phyloP scores from a whole-genome alignment of 2,329 filamentous ascomycete species.

The Meredithiella fracta region DNA sequence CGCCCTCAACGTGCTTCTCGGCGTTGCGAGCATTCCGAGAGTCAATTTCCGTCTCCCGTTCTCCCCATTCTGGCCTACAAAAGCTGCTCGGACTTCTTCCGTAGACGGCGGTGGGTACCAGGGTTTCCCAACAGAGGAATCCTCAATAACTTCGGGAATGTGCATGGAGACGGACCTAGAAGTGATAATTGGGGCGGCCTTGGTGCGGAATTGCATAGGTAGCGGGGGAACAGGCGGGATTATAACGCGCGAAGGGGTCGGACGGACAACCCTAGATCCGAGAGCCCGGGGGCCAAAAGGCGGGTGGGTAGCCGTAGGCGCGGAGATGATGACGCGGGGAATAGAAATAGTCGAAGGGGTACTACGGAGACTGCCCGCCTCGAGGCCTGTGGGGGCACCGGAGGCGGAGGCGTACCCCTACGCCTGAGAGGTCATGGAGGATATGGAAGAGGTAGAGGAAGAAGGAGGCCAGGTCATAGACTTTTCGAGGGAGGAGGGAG shows the following conservation, averaged over 20 bases:
- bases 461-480: not conserved
- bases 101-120: conserved; percentile 16
- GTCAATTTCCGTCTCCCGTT: conserved; percentile 5
- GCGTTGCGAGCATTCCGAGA: conserved; percentile 12
- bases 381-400: not conserved
- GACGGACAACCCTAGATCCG: conserved; percentile 7
- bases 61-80: not conserved
- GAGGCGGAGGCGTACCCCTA: conserved; percentile 1
- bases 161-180: not conserved
- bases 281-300: not conserved
- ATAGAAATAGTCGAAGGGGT: conserved; percentile 55
- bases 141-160: not conserved
- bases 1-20: not conserved
- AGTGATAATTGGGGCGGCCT: not conserved
- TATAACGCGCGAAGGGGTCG: not conserved
- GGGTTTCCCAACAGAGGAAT: conserved; percentile 2
- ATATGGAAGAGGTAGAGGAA: not conserved
- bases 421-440: not conserved
- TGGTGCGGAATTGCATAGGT: conserved; percentile 7
- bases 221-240: conserved; percentile 12
- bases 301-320: conserved; percentile 39
- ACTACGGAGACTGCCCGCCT: conserved; percentile 34
- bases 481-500: conserved; percentile 6
- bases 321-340: conserved; percentile 40
- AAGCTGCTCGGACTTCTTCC: conserved; percentile 3